Conservation (phyloP, 805 yeast genomes). For the Saccharomyces jurei region DNA sequence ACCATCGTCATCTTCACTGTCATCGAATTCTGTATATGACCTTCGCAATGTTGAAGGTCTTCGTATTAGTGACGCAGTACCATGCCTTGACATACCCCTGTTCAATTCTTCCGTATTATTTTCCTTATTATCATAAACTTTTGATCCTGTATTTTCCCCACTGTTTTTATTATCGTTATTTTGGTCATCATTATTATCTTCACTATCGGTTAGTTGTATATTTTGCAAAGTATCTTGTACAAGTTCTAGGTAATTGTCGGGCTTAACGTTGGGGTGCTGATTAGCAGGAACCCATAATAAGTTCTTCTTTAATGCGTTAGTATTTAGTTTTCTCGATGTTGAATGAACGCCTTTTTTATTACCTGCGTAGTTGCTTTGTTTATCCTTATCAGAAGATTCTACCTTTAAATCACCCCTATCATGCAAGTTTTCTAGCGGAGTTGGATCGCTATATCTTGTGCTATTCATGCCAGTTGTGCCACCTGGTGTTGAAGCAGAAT, state of each 20-base stretch:
- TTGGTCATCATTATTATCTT: conserved; percentile 14
- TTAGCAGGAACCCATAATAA: conserved; percentile 92
- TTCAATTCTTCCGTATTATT: background rate
- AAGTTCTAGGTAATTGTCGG: conserved; percentile 69
- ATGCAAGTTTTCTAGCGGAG: background rate
- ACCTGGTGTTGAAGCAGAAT: background rate
- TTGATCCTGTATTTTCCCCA: conserved; percentile 1
- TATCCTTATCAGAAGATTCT: background rate
- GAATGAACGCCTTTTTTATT: background rate
- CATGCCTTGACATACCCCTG: background rate
- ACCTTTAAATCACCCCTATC: background rate
- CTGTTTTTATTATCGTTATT: conserved; percentile 15
- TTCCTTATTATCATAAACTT: conserved; percentile 6
- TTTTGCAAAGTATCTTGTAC: conserved; percentile 39
- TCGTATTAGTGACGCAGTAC: conserved; percentile 19
- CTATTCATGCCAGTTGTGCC: background rate
- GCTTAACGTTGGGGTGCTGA: conserved; percentile 86
- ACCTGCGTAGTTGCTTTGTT: background rate
- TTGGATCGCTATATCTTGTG: background rate
- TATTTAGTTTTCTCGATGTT: background rate
- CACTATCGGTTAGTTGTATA: conserved; percentile 11
- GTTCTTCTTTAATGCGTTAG: conserved; percentile 32
- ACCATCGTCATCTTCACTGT: conserved; percentile 27
- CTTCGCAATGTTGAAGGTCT: conserved; percentile 26
- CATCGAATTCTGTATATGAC: conserved; percentile 23